A percentile compares a stretch with the other conserved stretches of the same genome.
Conservation (phyloP, 345 rosid genomes). For the Hypericum perforatum region DNA sequence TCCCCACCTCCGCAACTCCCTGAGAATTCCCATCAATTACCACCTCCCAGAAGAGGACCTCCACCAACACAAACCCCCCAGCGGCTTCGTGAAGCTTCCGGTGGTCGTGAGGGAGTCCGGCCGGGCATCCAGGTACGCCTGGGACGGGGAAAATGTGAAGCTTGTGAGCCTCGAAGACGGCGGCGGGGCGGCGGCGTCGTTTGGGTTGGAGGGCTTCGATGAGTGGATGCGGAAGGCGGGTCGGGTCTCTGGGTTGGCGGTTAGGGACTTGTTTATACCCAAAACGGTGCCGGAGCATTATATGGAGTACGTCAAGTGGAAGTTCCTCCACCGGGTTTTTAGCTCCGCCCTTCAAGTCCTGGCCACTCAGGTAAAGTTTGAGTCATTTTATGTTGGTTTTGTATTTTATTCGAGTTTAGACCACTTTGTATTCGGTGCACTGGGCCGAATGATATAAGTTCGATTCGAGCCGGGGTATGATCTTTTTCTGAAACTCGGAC, state of each 20-base stretch:
- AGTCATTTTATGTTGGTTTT: not conserved
- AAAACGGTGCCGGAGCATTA: conserved; percentile 55
- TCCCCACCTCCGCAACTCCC: conserved; percentile 13
- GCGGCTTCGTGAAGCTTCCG: conserved; percentile 28
- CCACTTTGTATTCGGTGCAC: not conserved
- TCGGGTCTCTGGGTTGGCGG: conserved; percentile 29
- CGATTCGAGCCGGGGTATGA: not conserved
- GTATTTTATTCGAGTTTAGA: not conserved
- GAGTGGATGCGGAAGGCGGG: conserved; percentile 31
- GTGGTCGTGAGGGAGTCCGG: conserved; percentile 40
- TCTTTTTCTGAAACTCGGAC: too few species aligned
- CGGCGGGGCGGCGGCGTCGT: conserved; percentile 18
- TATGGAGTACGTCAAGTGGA: conserved; percentile 75
- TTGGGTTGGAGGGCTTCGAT: conserved; percentile 24
- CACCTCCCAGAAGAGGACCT: conserved; percentile 32
- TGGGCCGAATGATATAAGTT: not conserved
- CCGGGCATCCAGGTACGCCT: conserved; percentile 46
- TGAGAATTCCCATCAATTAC: conserved; percentile 29
- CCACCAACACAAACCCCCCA: conserved; percentile 5
- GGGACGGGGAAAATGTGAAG: conserved; percentile 41
- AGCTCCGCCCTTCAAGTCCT: conserved; percentile 90
- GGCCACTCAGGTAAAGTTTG: conserved; percentile 68
- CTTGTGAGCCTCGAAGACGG: conserved; percentile 34
- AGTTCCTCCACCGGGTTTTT: conserved; percentile 76
- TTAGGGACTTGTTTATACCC: conserved; percentile 65